Conservation (phyloP, 108 stramenopile genomes). For the Nitzschia sp. region DNA sequence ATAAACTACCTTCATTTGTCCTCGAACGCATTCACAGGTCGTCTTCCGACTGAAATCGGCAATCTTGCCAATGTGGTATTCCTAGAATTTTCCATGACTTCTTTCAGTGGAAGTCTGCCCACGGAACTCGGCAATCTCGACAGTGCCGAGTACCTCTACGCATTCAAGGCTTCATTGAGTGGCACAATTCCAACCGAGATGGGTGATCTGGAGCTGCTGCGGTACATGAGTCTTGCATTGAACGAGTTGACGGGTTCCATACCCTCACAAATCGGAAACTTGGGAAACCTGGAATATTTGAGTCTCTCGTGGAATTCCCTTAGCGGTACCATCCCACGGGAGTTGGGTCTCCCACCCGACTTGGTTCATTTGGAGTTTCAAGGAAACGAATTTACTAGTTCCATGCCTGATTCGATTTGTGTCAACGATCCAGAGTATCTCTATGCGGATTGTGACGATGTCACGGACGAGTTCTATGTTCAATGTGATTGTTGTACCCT, state of each 20-base stretch:
- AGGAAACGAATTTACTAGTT: no score
- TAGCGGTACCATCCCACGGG: constrained; percentile 37
- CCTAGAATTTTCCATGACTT: no score
- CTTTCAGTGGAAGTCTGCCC: constrained; percentile 30
- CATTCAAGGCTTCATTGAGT: constrained; percentile 10
- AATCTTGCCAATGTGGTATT: no score
- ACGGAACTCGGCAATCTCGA: constrained; percentile 38
- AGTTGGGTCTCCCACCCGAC: constrained; percentile 23
- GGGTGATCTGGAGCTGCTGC: constrained; percentile 46
- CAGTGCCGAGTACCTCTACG: constrained; percentile 42
- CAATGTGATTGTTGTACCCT: no score
- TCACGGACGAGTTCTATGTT: no score
- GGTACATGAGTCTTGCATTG: constrained; percentile 44
- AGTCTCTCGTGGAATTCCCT: constrained; percentile 7
- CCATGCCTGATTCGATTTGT: no score
- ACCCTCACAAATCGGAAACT: constrained; percentile 49
- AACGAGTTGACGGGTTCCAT: constrained; percentile 56
- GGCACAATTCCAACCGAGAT: constrained; percentile 53
- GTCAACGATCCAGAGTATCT: no score
- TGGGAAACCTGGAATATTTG: constrained; percentile 35
- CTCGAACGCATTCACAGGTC: no score
- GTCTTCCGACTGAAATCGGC: no score
- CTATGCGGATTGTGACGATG: no score
- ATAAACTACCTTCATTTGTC: no score
- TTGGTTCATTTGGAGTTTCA: not conserved